Base-by-base conservation (phyloP, 1,284 basidiomycete genomes). In the Neonothopanus nambi region DNA sequence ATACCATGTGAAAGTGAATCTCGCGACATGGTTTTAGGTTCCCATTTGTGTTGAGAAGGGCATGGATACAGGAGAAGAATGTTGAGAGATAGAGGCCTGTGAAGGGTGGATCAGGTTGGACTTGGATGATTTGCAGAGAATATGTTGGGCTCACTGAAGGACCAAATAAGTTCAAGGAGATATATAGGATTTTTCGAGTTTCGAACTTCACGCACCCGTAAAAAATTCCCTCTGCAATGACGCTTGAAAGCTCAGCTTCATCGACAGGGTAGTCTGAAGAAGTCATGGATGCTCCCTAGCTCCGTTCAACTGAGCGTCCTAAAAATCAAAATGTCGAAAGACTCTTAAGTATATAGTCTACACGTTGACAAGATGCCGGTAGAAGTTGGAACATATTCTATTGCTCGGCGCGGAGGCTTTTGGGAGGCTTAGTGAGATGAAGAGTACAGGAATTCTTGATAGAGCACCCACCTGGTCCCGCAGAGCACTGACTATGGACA, bases 41-140 rank as follows among this genome's bases (percentile, higher is more conserved):
- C 8, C 39, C 20, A 15, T 39, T 20, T 30, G 5, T 11, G 17
- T 26, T 21, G 17, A 46, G 35, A 15, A 52, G 51, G 28, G 17
- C 41, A 24, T 28, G 51, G 8, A 52, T 47, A 9, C 44, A 53
- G n/a, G 17, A 20, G 18, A 53, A 41, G 45, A 53, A 53, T 11
- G 36, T 53, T n/a, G 48, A 26, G 20, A 53, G 45, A 24, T 38
- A 48, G 44, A 53, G 18, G 7, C 52, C 52, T 53, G 18, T 26
- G 45, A 17, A 36, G 26, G 5, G 26, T 5, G 5, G 26, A 11
- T 28, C 11, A 28, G 11, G 26, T 5, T 5, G 11, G 11, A 28
- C 11, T 28, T 5, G 5, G 26, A 11, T 28, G 26, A 28, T 5
- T 11, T 28, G 11, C 26, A 5, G 26, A 28, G 11, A 28, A n/a